Evolutionary conservation across 306 rosid species (phyloP), one percentile per base, ranked within the genome.

Genomic region (Malus asiatica): DNA sequence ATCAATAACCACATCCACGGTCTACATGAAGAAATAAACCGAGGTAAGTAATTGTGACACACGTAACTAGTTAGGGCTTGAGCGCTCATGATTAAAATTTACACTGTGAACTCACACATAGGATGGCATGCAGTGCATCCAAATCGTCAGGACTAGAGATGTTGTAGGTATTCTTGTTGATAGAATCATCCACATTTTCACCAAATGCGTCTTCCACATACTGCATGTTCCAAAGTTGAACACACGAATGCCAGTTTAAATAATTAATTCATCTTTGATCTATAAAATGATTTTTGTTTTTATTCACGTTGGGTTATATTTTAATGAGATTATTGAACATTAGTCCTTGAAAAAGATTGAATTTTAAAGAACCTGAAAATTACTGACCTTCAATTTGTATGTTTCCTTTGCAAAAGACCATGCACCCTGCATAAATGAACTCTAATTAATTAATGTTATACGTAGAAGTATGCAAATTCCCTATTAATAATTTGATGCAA

Each of bases 131-230:
- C 63, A 94, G 79, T 79, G 87, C 89, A 25, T 94, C 98, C 73
- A 91, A 84, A 55, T 91, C 98, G 70, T 94, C 98, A 25, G 96
- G 87, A 77, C 82, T 83, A 32, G 98, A 89, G 79, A 85, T 75
- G 79, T 94, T 94, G 65, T 90, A 94, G 22, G 79, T 85, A 53
- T 80, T 80, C 66, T 87, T 93, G 90, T 81, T 91, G 63, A 89
- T 86, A 42, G 97, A 87, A 8, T 81, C 88, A 82, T 87, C 90
- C 76, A 94, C 80, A 76, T 83, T 91, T 80, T 88, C 98, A 71
- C 98, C 98, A 0, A 96, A 94, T 5, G 94, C 96, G 44, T 94
- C 97, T 84, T 90, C 91, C 73, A 90, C 83, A 12, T 84, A 93
- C 96, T 93, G 83, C 75, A 30, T 74, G 33, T 79, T 45, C 44